Conservation (phyloP, 345 rosid species). For the Clausena lansium region DNA sequence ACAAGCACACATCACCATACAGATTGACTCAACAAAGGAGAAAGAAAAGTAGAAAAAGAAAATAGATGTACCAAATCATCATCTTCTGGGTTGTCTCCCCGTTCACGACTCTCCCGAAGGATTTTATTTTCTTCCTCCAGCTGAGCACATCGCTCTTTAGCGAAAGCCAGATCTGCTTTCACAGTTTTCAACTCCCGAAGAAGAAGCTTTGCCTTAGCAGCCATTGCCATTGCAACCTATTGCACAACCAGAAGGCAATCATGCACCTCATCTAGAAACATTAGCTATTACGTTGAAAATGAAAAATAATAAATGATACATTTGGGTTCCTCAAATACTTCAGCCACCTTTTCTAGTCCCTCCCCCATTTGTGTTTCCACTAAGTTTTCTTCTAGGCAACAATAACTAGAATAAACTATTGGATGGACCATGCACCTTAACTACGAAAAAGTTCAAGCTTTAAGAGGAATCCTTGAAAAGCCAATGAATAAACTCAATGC, state of each 20-base stretch:
- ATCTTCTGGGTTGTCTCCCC: constrained; percentile 63
- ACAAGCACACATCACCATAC: background rate
- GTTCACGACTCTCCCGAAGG: constrained; percentile 58
- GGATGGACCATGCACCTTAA: background rate
- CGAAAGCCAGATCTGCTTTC: constrained; percentile 91
- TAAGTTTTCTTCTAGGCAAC: background rate
- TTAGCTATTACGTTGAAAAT: background rate
- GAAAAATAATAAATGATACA: background rate
- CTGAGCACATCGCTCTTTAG: constrained; percentile 88
- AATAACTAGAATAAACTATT: background rate
- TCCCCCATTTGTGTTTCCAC: background rate
- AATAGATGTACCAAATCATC: constrained; percentile 76
- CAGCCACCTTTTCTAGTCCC: background rate
- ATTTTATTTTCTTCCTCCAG: constrained; percentile 83
- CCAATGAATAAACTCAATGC: background rate
- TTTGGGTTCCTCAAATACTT: background rate
- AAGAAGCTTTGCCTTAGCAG: constrained; percentile 96
- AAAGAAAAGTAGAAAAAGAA: background rate
- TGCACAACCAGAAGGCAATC: constrained; percentile 20
- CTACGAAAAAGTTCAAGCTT: background rate
- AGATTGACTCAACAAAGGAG: background rate
- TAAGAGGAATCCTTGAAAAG: background rate
- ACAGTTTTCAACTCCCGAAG: constrained; percentile 92
- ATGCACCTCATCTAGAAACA: constrained; percentile 12
- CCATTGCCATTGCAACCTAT: constrained; percentile 99